These are phyloP conservation scores for Aspergillus egyptiacus DNA, from an alignment of 495 filamentous ascomycete genomes.

Conservation along the genomic window DNA sequence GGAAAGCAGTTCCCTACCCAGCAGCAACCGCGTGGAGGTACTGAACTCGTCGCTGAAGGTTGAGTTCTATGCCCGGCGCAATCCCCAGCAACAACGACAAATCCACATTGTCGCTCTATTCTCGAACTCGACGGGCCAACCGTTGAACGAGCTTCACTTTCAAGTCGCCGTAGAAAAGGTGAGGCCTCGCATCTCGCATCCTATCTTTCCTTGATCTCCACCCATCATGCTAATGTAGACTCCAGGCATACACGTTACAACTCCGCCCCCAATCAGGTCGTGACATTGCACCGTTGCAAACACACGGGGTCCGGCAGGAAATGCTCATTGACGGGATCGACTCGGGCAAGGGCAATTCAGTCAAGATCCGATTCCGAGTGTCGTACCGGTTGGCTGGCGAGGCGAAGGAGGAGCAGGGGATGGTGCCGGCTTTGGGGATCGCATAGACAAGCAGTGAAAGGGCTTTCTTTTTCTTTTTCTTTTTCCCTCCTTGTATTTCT, in stretches of 20 bases:
- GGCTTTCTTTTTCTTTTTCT: too few species aligned
- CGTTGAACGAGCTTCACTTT: conserved; percentile 76
- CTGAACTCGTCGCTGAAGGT: conserved; percentile 49
- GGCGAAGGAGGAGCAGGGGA: conserved; percentile 74
- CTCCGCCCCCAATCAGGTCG: conserved; percentile 80
- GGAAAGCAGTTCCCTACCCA: conserved; percentile 46
- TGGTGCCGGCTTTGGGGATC: conserved; percentile 79
- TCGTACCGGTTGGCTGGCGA: conserved; percentile 66
- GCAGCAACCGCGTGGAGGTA: conserved; percentile 56
- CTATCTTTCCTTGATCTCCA: neutral
- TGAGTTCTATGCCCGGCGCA: conserved; percentile 44
- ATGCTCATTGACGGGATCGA: conserved; percentile 72
- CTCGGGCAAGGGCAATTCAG: conserved; percentile 60
- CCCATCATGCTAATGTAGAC: neutral
- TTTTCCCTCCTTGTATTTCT: neutral
- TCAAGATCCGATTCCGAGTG: conserved; percentile 86
- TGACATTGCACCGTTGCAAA: conserved; percentile 64
- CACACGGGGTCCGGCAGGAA: conserved; percentile 72
- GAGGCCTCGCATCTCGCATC: conserved; percentile 15
- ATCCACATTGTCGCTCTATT: conserved; percentile 60
- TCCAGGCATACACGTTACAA: conserved; percentile 69
- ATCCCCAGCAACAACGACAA: conserved; percentile 34
- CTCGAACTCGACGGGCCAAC: conserved; percentile 67
- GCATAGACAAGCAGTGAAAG: conserved; percentile 36
- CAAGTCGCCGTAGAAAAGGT: conserved; percentile 93